Evolutionary conservation across 495 filamentous ascomycete genomes (phyloP), one percentile per base, ranked within the genome.

Genomic region (Xylaria acuta): DNA sequence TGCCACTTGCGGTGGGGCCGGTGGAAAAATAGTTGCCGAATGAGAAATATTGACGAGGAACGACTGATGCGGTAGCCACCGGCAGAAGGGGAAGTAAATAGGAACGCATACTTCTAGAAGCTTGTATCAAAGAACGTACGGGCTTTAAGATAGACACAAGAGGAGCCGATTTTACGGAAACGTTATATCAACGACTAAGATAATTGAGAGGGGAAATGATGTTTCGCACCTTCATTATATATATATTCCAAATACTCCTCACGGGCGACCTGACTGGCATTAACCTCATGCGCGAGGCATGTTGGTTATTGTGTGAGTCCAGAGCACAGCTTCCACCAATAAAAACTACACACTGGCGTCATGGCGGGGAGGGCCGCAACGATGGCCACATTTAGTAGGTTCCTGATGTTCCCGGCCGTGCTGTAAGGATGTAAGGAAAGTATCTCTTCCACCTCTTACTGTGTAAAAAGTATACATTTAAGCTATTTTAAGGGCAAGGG

Each of bases 1-100:
- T 80, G 72, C 75, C 62, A 22, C 59, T 49, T 5, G 81, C 68
- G 51, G 81, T 80, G 32, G 82, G 81, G 1, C 82, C 81, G 25
- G 82, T 83, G 69, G 80, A 82, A 69, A 84, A 81, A 20, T 60
- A 69, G 30, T 69, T 69, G 30, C 66, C 66, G 32, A 69, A 69
- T 6, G 66, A 69, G 34, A 69, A 69, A 45, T 69, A 69, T 38
- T 69, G 66, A 18, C 66, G 66, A 58, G 66, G 66, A 20, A 69
- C 66, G 60, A 69, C 49, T 34, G 66, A 69, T 25, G 66, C 66
- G 14, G 66, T 49, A 3, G 66, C 66, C 25, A 38, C 22, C 9
- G 66, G 66, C 32, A 69, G 43, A 18, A 69, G 25, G 30, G 49
- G 32, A 20, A 59, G 40, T 40, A 69, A 38, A 12, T 54, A 11